These are phyloP conservation scores for Penicillium sp. DNA, from an alignment of 2,329 filamentous ascomycete genomes.

Conservation along the genomic window DNA sequence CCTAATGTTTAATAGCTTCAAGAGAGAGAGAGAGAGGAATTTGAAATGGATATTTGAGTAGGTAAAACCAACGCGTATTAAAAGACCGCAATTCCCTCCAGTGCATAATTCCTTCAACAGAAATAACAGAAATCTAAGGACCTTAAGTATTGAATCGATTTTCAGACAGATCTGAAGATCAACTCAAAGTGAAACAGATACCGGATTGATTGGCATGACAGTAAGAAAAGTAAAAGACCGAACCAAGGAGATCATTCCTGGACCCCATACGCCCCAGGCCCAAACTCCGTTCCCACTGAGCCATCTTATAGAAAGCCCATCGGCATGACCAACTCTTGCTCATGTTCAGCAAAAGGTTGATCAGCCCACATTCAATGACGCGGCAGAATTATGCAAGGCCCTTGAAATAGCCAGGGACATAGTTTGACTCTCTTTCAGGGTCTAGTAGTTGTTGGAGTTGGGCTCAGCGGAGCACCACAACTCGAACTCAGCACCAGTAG, in stretches of 20 bases:
- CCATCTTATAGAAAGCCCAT: constrained; percentile 11
- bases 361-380: constrained; percentile 5
- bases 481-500: constrained; percentile 6
- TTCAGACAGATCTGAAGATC: not conserved
- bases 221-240: not conserved
- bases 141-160: not conserved
- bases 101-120: not conserved
- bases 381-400: not conserved
- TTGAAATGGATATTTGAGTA: not conserved
- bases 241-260: not conserved
- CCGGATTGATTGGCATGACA: not conserved
- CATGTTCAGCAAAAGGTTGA: not conserved
- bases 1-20: not conserved
- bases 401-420: not conserved
- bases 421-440: not conserved
- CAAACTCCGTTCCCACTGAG: constrained; percentile 2
- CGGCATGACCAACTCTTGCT: constrained; percentile 6
- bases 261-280: not conserved
- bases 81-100: constrained; percentile 9
- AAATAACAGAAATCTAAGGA: constrained; percentile 14
- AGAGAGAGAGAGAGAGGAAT: not conserved
- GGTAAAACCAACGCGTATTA: not conserved
- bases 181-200: not conserved
- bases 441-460: constrained; percentile 4
- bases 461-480: constrained; percentile 7